Base-by-base conservation (phyloP, 1,284 basidiomycete species). In the Schizophyllum amplum region DNA sequence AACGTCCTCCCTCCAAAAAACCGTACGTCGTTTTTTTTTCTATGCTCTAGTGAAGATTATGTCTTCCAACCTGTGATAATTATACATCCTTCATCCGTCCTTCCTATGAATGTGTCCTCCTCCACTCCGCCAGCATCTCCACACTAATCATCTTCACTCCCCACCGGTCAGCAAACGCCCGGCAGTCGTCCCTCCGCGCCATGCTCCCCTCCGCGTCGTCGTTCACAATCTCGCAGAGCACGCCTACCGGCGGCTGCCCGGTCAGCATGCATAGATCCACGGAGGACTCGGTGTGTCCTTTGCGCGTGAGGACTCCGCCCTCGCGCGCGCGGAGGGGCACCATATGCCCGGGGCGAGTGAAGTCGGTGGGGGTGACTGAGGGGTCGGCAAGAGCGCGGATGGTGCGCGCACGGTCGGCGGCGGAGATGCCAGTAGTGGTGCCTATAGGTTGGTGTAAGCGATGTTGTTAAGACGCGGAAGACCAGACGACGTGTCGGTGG, bases 341-440 rank as follows among this genome's bases (percentile, higher is more conserved):
- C 79, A 98, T 81, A 69, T 99, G 97, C 1, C 97, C 97, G 3
- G 97, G 97, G 25, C 95, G 83, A 1, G 86, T 86, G 69, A 99
- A 98, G 65, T 97, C 89, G 5, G 79, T 73, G n/a, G 90, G 71
- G 1, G 67, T 67, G n/a, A 79, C 66, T 50, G 69, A 62, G 49
- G 81, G 72, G 63, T 82, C 79, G 23, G 94, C 90, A 26, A 98
- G 83, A 57, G 89, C 87, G 47, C 91, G 83, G 0, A 82, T 91
- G 6, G 94, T 96, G 57, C 95, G 77, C 5, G 92, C 87, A 58
- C 97, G 86, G 73, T 99, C 96, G 71, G 94, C 87, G 3, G 97
- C 96, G 52, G 94, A 97, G 65, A 99, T 99, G 33, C 97, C 97
- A 7, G 97, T 99, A 0, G 93, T 88, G 1, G 92, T 96, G 4